Conservation (phyloP, 495 filamentous ascomycete species). For the Aspergillus sclerotiicarbonarius region DNA sequence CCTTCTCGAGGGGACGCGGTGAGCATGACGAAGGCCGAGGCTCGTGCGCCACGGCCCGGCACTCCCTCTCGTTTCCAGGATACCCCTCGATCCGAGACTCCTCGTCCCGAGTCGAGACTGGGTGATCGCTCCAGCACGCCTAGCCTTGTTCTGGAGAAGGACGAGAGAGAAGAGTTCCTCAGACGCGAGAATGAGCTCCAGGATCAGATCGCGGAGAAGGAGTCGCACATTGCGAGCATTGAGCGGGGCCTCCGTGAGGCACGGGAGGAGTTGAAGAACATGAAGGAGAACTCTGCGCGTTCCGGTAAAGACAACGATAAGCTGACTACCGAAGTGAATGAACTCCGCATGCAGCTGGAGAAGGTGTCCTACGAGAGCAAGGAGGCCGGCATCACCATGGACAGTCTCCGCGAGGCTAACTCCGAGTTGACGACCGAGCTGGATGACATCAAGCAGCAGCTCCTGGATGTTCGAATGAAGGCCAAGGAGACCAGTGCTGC, state of each 20-base stretch:
- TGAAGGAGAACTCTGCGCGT: conserved; percentile 80
- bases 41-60: conserved; percentile 62
- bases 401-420: conserved; percentile 93
- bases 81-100: conserved; percentile 53
- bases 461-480: conserved; percentile 91
- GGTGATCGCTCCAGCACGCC: conserved; percentile 88
- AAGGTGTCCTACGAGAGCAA: conserved; percentile 93
- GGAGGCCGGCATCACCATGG: conserved; percentile 96
- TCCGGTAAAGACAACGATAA: conserved; percentile 85
- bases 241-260: conserved; percentile 77
- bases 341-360: conserved; percentile 92
- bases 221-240: conserved; percentile 71
- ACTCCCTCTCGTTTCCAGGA: conserved; percentile 79
- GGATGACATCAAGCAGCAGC: conserved; percentile 94
- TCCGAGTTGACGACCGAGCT: conserved; percentile 85
- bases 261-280: conserved; percentile 73
- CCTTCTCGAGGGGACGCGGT: conserved; percentile 59
- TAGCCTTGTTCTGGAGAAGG: conserved; percentile 85
- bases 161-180: conserved; percentile 94
- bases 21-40: conserved; percentile 55
- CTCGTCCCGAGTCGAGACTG: conserved; percentile 74
- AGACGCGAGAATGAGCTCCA: conserved; percentile 95
- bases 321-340: conserved; percentile 78
- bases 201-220: conserved; percentile 91
- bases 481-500: conserved; percentile 87